Evolutionary conservation across 2,329 filamentous ascomycete species (phyloP).

Genomic region (Tothia fuscella): DNA sequence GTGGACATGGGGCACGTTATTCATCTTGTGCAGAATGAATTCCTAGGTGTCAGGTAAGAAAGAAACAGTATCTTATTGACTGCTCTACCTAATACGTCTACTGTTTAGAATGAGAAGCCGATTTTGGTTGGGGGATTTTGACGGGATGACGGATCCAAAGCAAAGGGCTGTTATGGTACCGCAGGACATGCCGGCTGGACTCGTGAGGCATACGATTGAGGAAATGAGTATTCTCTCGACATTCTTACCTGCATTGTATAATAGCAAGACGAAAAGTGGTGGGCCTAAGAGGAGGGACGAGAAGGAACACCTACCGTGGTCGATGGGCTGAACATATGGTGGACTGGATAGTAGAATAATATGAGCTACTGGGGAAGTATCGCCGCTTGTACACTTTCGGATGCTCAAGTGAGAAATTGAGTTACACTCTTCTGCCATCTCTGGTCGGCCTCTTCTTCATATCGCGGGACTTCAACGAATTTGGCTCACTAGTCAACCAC

Average conservation of each 20-base stretch:
- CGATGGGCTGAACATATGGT: too few relatives aligned
- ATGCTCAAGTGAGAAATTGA: too few relatives aligned
- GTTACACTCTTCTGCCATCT: too few relatives aligned
- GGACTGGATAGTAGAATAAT: too few relatives aligned
- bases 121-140: slow-evolving; percentile 14
- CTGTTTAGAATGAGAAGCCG: slow-evolving; percentile 13
- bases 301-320: too few relatives aligned
- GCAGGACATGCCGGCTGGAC: neutral
- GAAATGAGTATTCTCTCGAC: slow-evolving; percentile 8
- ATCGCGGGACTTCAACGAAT: too few relatives aligned
- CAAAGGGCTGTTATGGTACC: neutral
- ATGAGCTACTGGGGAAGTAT: too few relatives aligned
- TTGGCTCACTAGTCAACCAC: slow-evolving; percentile 48
- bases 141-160: slow-evolving; percentile 1
- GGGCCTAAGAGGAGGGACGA: slow-evolving; percentile 4
- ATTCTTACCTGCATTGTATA: slow-evolving; percentile 6
- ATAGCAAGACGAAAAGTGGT: neutral
- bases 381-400: too few relatives aligned
- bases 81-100: too few relatives aligned
- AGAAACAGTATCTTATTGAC: too few relatives aligned
- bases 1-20: slow-evolving; percentile 12
- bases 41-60: slow-evolving; percentile 1
- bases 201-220: slow-evolving; percentile 9
- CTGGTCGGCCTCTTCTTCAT: too few relatives aligned
- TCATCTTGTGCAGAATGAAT: slow-evolving; percentile 13